A percentile compares a stretch with the other conserved stretches of the same genome.
Conservation (phyloP, 305 asterid genomes). For the Petunia hybrid region DNA sequence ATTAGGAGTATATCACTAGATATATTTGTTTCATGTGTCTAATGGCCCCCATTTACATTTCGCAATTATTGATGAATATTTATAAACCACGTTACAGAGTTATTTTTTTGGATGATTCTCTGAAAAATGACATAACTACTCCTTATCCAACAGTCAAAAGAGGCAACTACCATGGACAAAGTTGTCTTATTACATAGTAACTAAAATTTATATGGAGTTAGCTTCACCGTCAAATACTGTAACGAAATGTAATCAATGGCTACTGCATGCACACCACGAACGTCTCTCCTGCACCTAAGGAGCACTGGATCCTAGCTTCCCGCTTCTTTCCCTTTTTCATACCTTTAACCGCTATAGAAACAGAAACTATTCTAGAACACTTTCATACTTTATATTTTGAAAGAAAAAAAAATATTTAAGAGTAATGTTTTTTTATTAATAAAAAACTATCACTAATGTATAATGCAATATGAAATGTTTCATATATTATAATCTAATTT, state of each 20-base stretch:
- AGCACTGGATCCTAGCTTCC: conserved; percentile 38
- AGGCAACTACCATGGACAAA: conserved; percentile 28
- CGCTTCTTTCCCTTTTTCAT: conserved; percentile 22
- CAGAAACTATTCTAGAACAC: conserved; percentile 28
- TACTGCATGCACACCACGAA: conserved; percentile 30
- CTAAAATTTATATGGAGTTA: conserved; percentile 18
- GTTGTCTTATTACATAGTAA: conserved; percentile 1
- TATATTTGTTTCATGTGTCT: too few relatives aligned
- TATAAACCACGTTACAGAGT: conserved; percentile 12
- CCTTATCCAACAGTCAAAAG: conserved; percentile 23
- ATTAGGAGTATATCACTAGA: too few relatives aligned
- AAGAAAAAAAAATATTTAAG: too few relatives aligned
- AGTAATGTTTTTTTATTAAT: too few relatives aligned
- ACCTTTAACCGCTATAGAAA: conserved; percentile 42
- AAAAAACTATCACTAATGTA: too few relatives aligned
- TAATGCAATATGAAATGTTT: too few relatives aligned
- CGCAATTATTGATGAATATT: background rate
- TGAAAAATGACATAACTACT: conserved; percentile 38
- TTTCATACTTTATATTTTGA: background rate
- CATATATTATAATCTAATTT: too few relatives aligned
- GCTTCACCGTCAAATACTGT: conserved; percentile 39
- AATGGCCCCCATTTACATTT: background rate
- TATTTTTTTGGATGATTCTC: background rate
- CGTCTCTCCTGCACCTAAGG: conserved; percentile 30
- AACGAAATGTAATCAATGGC: conserved; percentile 24